phyloP scores from a whole-genome alignment of 805 yeast species.

The Metschnikowia picachoensis region DNA sequence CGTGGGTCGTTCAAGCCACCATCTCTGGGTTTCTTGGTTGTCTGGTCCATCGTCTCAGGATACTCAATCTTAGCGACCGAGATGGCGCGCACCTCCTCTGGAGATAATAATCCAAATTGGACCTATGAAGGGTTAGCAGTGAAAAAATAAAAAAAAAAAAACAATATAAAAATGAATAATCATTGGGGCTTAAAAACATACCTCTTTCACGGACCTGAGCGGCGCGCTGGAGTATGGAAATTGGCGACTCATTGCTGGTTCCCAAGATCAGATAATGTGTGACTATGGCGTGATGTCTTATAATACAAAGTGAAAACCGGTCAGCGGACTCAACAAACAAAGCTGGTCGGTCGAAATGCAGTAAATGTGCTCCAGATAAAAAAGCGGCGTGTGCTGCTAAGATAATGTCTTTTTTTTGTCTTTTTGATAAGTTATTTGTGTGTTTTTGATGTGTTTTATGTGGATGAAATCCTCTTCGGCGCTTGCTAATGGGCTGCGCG shows the following conservation, averaged over 20 bases:
- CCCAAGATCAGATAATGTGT: background rate
- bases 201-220: slow-evolving; percentile 94
- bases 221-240: slow-evolving; percentile 98
- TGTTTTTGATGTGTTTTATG: background rate
- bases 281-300: background rate
- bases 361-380: background rate
- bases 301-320: background rate
- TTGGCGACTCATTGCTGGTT: slow-evolving; percentile 39
- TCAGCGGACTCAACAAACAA: background rate
- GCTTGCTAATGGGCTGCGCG: background rate
- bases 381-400: background rate
- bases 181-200: slow-evolving; percentile 29
- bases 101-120: slow-evolving; percentile 96
- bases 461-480: background rate
- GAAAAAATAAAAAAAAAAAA: background rate
- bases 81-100: slow-evolving; percentile 93
- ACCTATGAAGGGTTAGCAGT: slow-evolving; percentile 42
- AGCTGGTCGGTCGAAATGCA: background rate
- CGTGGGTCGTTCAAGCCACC: slow-evolving; percentile 98
- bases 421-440: slow-evolving; percentile 2
- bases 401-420: background rate
- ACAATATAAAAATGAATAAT: background rate
- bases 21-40: slow-evolving; percentile 89
- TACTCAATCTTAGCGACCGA: slow-evolving; percentile 97
- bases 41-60: slow-evolving; percentile 99